phyloP scores from a whole-genome alignment of 805 yeast species.

The Candida silvicultrix region DNA sequence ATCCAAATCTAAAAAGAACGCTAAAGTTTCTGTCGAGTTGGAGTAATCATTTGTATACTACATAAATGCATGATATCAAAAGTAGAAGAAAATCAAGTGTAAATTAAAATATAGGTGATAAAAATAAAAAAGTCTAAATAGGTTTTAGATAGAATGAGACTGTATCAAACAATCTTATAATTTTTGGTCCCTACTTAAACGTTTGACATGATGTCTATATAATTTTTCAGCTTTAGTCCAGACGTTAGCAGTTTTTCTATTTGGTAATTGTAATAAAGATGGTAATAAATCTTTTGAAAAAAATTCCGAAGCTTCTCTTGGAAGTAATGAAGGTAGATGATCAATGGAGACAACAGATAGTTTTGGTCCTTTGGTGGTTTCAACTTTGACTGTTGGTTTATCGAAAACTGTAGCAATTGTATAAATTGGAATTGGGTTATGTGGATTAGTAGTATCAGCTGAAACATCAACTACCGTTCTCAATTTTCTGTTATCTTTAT shows the following conservation, averaged over 20 bases:
- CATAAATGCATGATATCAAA: too few species aligned
- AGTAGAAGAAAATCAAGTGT: background rate
- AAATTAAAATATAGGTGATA: background rate
- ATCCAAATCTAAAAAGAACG: constrained; percentile 28
- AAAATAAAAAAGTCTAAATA: too few species aligned
- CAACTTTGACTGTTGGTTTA: constrained; percentile 84
- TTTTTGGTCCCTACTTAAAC: constrained; percentile 47
- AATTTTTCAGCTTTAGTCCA: constrained; percentile 87
- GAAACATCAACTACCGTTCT: constrained; percentile 95
- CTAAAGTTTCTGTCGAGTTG: constrained; percentile 47
- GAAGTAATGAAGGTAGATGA: constrained; percentile 91
- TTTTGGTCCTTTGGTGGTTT: constrained; percentile 74
- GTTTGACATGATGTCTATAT: constrained; percentile 78
- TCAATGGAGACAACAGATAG: constrained; percentile 92
- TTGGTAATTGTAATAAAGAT: constrained; percentile 75
- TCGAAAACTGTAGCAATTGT: constrained; percentile 83
- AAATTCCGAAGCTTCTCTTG: constrained; percentile 95
- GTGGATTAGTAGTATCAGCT: constrained; percentile 98
- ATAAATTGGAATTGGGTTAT: constrained; percentile 96
- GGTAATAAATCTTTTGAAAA: constrained; percentile 87
- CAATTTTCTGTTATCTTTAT: constrained; percentile 62
- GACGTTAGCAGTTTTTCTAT: constrained; percentile 77
- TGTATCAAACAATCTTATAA: constrained; percentile 20
- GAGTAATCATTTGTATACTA: constrained; percentile 27
- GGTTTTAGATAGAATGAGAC: too few species aligned